Base-by-base conservation (phyloP, 2,329 filamentous ascomycete genomes). In the Botrytis byssoidea region DNA sequence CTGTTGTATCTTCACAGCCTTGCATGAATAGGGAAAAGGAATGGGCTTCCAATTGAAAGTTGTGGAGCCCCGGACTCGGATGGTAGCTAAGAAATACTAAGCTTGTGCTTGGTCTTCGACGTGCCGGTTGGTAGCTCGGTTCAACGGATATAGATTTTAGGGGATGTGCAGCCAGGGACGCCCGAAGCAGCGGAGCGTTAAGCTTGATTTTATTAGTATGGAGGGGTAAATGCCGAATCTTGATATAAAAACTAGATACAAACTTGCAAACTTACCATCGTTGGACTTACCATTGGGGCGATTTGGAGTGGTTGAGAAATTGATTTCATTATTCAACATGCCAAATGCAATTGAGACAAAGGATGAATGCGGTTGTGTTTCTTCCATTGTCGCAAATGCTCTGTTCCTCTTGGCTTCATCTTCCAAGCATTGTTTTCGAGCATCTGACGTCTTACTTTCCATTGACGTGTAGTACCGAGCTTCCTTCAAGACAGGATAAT, bases 61-160 rank as follows among this genome's bases (percentile, higher is more conserved):
- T 60, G 51, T 60, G 64, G 63, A 69, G 48, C 64, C 40, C 64
- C 40, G 64, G 57, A 40, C 32, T 69, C 55, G 29, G 57, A 73
- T 44, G 44, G 46, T 12, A 44, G 20, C n/a, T 59, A 29, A 35
- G 48, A 57, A 51, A 46, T 71, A 59, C 59, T 71, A 65, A 71
- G 69, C 69, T 71, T 51, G 59, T 65, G 69, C 69, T 71, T 65
- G 48, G 69, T 65, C 70, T 65, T 71, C 32, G 18, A 65, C 20
- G 44, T 44, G 70, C 35, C 20, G n/a, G 66, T 25, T 71, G 29
- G 51, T 60, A 61, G 71, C 71, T 73, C 71, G 71, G 71, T 73
- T 73, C 48, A 73, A 60, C 71, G 71, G 64, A 73, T 73, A 59
- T 69, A 44, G 29, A 35, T 29, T 44, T 48, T 51, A 16, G 22